Base-by-base conservation (phyloP, 441 rosid genomes). In the Aleurites moluccanus region DNA sequence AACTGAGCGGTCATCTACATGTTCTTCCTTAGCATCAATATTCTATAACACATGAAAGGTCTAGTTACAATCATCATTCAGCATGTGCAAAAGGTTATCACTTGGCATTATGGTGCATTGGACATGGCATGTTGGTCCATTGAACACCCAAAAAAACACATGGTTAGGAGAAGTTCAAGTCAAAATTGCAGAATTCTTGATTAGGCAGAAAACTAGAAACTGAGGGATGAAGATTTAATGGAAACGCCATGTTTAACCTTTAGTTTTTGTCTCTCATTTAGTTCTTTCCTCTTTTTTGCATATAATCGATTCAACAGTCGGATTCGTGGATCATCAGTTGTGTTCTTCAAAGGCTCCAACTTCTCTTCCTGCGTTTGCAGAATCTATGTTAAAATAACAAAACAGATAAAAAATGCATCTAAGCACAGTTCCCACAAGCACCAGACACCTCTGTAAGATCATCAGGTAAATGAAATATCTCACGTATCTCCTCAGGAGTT, bases 1-100 rank as follows among this genome's bases (percentile, higher is more conserved):
- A 74, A 92, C 97, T 60, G 98, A 94, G 62, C 95, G 97, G 55
- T 91, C 97, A 76, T 94, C 98, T 4, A 85, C 92, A 69, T 7
- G 87, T 73, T 88, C 97, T 85, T 92, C 92, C 74, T 87, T 92
- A 78, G 84, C 88, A 89, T 92, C 96, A 57, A 83, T 80, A 83
- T 76, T 85, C 97, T 94, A 84, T 44, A 23, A 14, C 52, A 35
- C 10, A 33, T 18, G 11, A 7, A 8, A 75, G 68, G 50, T 53
- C 42, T 30, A 13, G 64, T 64, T 35, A 27, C 25, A 6, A 56
- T 74, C 10, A 74, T 66, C 55, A 16, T 40, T 11, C 56, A 57
- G 27, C 53, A 44, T 14, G 14, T 20, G 55, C 55, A 50, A 16
- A 44, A 10, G 47, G 55, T 50, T 7, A 14, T 14, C n/a, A 50